Evolutionary conservation across 371 early-diverging fungal species (phyloP).

Genomic region (Rhizopus arrhizus): DNA sequence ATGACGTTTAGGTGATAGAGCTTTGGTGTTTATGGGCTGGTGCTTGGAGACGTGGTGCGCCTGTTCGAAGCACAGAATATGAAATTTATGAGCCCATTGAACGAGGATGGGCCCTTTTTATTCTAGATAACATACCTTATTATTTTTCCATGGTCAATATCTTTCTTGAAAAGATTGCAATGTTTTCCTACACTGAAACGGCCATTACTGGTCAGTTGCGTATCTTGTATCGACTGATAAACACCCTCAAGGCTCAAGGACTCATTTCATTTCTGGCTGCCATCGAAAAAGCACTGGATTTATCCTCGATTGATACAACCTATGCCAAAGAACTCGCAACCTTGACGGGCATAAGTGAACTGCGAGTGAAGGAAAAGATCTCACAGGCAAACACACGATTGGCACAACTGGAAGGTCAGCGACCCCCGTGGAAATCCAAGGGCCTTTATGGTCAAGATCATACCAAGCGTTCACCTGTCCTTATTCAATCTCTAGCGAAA

Average conservation of each 20-base stretch:
- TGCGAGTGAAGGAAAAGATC: slow-evolving; percentile 1
- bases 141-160: slow-evolving; percentile 35
- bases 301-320: not conserved
- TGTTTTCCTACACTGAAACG: slow-evolving; percentile 15
- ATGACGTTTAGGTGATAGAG: slow-evolving; percentile 15
- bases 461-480: not conserved
- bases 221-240: slow-evolving; percentile 30
- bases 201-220: slow-evolving; percentile 29
- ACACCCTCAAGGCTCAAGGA: slow-evolving; percentile 26
- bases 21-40: slow-evolving; percentile 43
- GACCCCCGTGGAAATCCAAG: slow-evolving; percentile 25
- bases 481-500: not conserved
- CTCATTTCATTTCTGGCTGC: slow-evolving; percentile 21
- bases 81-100: slow-evolving; percentile 13
- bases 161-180: slow-evolving; percentile 29
- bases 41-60: slow-evolving; percentile 34
- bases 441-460: slow-evolving; percentile 15
- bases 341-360: not conserved
- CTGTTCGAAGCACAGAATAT: not conserved
- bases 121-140: slow-evolving; percentile 36
- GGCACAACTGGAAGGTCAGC: slow-evolving; percentile 17
- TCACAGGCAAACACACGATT: slow-evolving; percentile 10
- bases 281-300: slow-evolving; percentile 19
- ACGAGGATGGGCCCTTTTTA: slow-evolving; percentile 29
- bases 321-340: not conserved